These are phyloP conservation scores for Tanacetum coccineum DNA, from an alignment of 129 eudicot species.

Conservation along the genomic window DNA sequence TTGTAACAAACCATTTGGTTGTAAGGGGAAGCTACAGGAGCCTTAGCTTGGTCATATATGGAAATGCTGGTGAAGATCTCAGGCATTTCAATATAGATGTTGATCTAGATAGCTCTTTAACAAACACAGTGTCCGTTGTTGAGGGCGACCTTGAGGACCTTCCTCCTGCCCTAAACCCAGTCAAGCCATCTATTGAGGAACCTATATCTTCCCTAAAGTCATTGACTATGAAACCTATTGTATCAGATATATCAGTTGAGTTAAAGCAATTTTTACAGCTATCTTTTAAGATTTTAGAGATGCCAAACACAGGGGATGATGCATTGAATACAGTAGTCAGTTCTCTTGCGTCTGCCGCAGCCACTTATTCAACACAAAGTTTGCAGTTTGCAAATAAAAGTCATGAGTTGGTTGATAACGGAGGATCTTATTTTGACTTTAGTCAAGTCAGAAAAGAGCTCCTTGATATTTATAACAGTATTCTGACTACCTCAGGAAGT, in stretches of 20 bases:
- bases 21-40: slow-evolving; percentile 97
- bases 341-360: slow-evolving; percentile 54
- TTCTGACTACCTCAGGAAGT: slow-evolving; percentile 33
- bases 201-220: slow-evolving; percentile 45
- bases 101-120: slow-evolving; percentile 78
- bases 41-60: slow-evolving; percentile 91
- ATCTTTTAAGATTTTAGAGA: slow-evolving; percentile 54
- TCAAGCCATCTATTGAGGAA: slow-evolving; percentile 46
- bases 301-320: slow-evolving; percentile 49
- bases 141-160: slow-evolving; percentile 96
- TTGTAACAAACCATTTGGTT: slow-evolving; percentile 87
- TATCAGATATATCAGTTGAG: slow-evolving; percentile 54
- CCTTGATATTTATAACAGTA: slow-evolving; percentile 30
- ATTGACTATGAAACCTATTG: slow-evolving; percentile 38
- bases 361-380: slow-evolving; percentile 49
- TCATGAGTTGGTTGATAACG: slow-evolving; percentile 30
- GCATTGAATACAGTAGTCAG: slow-evolving; percentile 44
- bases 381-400: slow-evolving; percentile 26
- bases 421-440: slow-evolving; percentile 34
- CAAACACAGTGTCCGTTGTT: slow-evolving; percentile 59
- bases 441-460: slow-evolving; percentile 57
- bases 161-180: slow-evolving; percentile 66
- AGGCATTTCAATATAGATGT: slow-evolving; percentile 94
- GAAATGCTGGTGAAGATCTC: slow-evolving; percentile 89
- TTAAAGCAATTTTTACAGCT: slow-evolving; percentile 51